These are phyloP conservation scores for Sporothrix mexicana DNA, from an alignment of 2,329 filamentous ascomycete genomes.

Conservation along the genomic window DNA sequence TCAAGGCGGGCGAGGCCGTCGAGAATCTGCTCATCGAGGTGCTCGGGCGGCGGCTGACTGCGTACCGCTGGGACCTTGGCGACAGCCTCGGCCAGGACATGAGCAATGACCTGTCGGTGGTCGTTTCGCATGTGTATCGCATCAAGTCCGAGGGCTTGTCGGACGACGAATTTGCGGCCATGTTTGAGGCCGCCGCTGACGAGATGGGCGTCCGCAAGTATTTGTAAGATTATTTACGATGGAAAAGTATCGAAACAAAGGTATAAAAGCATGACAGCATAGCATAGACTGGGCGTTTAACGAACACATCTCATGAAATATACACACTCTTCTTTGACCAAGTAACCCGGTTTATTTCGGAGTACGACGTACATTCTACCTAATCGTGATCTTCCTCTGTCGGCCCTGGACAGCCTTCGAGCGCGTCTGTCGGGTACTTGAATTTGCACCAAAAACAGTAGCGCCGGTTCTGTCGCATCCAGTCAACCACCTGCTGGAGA, in stretches of 20 bases:
- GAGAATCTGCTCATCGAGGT: slow-evolving; percentile 39
- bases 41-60: background rate
- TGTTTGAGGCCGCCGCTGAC: slow-evolving; percentile 39
- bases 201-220: slow-evolving; percentile 43
- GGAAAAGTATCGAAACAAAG: background rate
- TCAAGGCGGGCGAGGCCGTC: slow-evolving; percentile 41
- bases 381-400: slow-evolving; percentile 82
- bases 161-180: slow-evolving; percentile 37
- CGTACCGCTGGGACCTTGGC: slow-evolving; percentile 11
- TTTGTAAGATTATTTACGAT: slow-evolving; percentile 3
- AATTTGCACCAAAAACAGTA: slow-evolving; percentile 99
- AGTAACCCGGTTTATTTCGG: background rate
- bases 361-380: background rate
- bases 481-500: slow-evolving; percentile 68
- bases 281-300: background rate
- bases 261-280: background rate
- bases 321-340: background rate
- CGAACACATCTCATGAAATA: slow-evolving; percentile 20
- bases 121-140: slow-evolving; percentile 40
- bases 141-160: slow-evolving; percentile 31
- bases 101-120: slow-evolving; percentile 40
- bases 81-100: background rate
- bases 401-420: slow-evolving; percentile 89
- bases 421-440: slow-evolving; percentile 70
- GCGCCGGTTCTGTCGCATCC: slow-evolving; percentile 71